phyloP scores from a whole-genome alignment of 78 protist genomes.

The Acrasis kona region DNA sequence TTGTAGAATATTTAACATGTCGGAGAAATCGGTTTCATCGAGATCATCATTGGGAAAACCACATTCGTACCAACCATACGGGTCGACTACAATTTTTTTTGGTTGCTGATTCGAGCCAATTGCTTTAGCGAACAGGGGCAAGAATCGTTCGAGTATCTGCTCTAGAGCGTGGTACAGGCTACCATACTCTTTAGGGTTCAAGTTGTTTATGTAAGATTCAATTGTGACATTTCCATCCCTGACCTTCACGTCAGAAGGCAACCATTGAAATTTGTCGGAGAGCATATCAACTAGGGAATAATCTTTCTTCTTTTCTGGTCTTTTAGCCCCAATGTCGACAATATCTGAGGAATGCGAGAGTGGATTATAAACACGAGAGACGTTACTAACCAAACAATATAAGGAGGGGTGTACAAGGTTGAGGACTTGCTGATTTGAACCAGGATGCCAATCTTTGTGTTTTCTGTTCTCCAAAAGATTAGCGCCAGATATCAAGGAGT shows the following conservation, averaged over 20 bases:
- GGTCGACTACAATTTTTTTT: neutral
- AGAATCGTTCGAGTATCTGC: constrained; percentile 11
- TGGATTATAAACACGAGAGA: neutral
- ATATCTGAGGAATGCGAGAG: neutral
- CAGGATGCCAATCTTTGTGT: neutral
- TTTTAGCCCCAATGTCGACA: neutral
- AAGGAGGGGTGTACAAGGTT: neutral
- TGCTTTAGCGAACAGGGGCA: constrained; percentile 39
- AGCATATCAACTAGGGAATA: neutral
- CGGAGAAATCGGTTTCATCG: neutral
- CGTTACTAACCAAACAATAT: neutral
- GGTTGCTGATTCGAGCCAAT: neutral
- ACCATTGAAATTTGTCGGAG: constrained; percentile 30
- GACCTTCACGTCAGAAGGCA: constrained; percentile 28
- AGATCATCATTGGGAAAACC: neutral
- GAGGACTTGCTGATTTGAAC: neutral
- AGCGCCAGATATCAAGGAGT: no score
- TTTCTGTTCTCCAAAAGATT: no score
- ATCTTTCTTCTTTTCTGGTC: neutral
- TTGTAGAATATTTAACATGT: neutral
- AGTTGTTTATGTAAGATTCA: constrained; percentile 40
- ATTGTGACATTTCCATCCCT: constrained; percentile 24
- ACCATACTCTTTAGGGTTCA: constrained; percentile 26
- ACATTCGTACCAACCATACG: neutral
- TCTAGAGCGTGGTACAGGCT: constrained; percentile 18